Percentiles rank a stretch among this genome's conserved stretches.
Conservation (phyloP, 2,329 filamentous ascomycete species). For the Colletotrichum lentis region DNA sequence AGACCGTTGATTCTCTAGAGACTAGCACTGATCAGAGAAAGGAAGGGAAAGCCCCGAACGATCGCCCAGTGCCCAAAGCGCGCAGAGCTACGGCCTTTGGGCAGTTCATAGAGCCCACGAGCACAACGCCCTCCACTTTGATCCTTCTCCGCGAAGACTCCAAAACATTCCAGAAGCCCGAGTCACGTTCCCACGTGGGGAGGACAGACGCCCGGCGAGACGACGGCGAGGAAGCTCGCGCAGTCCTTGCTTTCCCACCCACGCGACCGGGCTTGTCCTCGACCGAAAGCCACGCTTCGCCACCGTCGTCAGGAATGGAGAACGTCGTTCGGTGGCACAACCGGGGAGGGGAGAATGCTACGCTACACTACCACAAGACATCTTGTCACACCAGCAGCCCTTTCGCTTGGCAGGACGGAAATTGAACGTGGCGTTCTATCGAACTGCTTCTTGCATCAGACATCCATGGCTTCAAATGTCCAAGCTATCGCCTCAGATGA, state of each 20-base stretch:
- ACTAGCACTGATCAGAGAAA: not conserved
- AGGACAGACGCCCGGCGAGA: not conserved
- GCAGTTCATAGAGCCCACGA: not conserved
- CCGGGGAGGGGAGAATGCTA: too few species aligned
- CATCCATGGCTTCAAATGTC: not conserved
- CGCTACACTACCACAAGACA: not conserved
- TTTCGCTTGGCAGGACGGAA: not conserved
- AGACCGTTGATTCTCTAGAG: not conserved
- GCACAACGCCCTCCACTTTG: not conserved
- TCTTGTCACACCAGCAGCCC: not conserved
- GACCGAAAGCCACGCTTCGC: not conserved
- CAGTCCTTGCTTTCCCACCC: not conserved
- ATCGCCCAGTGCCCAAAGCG: conserved; percentile 33
- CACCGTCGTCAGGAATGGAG: conserved; percentile 15
- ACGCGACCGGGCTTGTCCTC: not conserved
- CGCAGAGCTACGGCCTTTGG: conserved; percentile 9
- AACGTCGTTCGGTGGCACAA: too few species aligned
- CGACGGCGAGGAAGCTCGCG: not conserved
- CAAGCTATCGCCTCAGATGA: not conserved
- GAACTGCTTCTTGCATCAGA: not conserved
- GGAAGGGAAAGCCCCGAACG: not conserved
- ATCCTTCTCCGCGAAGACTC: conserved; percentile 4
- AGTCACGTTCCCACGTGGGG: conserved; percentile 25
- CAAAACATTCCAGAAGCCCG: conserved; percentile 35
- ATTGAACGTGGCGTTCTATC: not conserved